Percentiles rank a stretch among this genome's conserved stretches.
Evolutionary conservation across 2,329 filamentous ascomycete species (phyloP).

Genomic region (Neodidymelliopsis sp.): DNA sequence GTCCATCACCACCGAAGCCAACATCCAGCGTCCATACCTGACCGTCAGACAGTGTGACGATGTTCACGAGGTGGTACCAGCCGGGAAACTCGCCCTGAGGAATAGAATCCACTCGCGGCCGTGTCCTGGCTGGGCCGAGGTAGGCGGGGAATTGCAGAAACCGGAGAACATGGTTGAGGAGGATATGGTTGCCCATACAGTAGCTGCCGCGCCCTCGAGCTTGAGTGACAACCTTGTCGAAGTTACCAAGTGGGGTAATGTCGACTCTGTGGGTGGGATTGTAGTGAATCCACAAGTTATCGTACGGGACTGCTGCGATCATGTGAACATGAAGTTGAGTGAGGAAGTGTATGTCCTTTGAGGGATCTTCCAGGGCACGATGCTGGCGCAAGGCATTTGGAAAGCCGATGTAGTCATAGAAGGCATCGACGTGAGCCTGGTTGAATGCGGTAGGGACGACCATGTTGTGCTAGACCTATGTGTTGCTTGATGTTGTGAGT

Average conservation of each 20-base stretch:
- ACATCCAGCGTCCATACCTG: conserved; percentile 66
- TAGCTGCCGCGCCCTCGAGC: conserved; percentile 62
- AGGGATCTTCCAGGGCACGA: conserved; percentile 14
- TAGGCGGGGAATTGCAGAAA: conserved; percentile 63
- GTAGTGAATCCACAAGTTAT: conserved; percentile 65
- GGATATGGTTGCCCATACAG: conserved; percentile 66
- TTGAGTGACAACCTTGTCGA: conserved; percentile 57
- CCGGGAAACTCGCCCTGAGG: conserved; percentile 55
- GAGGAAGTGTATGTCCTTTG: conserved; percentile 45
- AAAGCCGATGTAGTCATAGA: conserved; percentile 44
- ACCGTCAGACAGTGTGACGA: conserved; percentile 62
- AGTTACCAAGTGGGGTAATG: conserved; percentile 59
- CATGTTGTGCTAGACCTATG: conserved; percentile 2
- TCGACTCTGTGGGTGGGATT: conserved; percentile 32
- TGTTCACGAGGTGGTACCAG: conserved; percentile 69
- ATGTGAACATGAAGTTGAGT: conserved; percentile 55
- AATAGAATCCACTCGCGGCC: conserved; percentile 42
- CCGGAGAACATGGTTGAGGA: conserved; percentile 62
- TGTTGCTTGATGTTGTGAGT: not conserved
- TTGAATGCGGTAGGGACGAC: conserved; percentile 29
- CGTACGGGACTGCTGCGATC: conserved; percentile 62
- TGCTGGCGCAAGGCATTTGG: conserved; percentile 20
- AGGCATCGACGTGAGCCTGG: conserved; percentile 40
- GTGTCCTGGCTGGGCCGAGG: conserved; percentile 60
- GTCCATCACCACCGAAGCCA: conserved; percentile 69